Conservation (phyloP, 768 basidiomycete genomes). For the Mycena olivaceomarginata region DNA sequence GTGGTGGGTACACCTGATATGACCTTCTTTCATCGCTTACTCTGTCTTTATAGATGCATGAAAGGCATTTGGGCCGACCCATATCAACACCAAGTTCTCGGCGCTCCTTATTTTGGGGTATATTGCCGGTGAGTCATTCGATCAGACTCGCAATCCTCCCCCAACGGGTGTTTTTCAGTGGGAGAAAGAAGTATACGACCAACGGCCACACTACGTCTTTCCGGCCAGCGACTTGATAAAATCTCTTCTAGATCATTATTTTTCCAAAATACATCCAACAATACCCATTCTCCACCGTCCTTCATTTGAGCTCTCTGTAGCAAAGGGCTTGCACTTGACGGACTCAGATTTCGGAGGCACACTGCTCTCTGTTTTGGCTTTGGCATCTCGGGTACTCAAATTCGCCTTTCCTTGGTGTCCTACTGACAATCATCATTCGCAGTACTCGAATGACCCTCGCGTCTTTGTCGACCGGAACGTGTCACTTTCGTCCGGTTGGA, state of each 20-base stretch:
- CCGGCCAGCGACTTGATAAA: slow-evolving; percentile 70
- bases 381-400: slow-evolving; percentile 66
- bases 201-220: slow-evolving; percentile 58
- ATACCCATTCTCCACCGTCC: slow-evolving; percentile 82
- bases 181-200: slow-evolving; percentile 55
- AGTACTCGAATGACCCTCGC: slow-evolving; percentile 72
- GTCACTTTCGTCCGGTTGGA: slow-evolving; percentile 73
- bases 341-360: slow-evolving; percentile 72
- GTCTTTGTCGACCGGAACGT: slow-evolving; percentile 57
- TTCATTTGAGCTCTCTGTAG: slow-evolving; percentile 72
- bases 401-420: slow-evolving; percentile 52
- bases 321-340: slow-evolving; percentile 66
- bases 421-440: slow-evolving; percentile 60
- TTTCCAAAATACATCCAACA: slow-evolving; percentile 66
- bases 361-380: slow-evolving; percentile 80
- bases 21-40: slow-evolving; percentile 47
- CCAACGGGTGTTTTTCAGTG: slow-evolving; percentile 51
- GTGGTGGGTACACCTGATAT: slow-evolving; percentile 52
- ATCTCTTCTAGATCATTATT: slow-evolving; percentile 76
- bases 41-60: slow-evolving; percentile 3
- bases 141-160: no score
- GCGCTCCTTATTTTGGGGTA: slow-evolving; percentile 43
- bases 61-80: slow-evolving; percentile 19
- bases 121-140: slow-evolving; percentile 25
- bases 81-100: neutral